Conservation (phyloP, 805 yeast genomes). For the Hanseniaspora lindneri region DNA sequence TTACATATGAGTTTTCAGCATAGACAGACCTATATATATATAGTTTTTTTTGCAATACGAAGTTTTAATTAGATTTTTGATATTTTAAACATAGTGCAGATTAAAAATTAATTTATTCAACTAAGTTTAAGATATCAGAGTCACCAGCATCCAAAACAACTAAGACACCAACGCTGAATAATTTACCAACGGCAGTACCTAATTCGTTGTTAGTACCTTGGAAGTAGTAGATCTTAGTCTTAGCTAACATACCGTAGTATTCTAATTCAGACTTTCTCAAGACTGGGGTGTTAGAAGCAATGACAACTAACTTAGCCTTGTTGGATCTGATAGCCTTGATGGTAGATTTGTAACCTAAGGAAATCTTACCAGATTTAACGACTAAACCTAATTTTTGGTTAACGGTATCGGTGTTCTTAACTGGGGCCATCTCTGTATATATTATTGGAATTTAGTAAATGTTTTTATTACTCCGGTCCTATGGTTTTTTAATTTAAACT, state of each 20-base stretch:
- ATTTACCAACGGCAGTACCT: slow-evolving; percentile 99
- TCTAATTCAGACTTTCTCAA: slow-evolving; percentile 99
- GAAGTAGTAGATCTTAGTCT: slow-evolving; percentile 95
- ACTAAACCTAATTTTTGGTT: slow-evolving; percentile 97
- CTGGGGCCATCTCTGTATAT: slow-evolving; percentile 59
- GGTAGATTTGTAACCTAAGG: slow-evolving; percentile 98
- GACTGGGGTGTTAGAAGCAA: slow-evolving; percentile 99
- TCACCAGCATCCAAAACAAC: slow-evolving; percentile 98
- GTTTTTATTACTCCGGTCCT: slow-evolving; percentile 32
- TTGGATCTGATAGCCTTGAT: slow-evolving; percentile 97
- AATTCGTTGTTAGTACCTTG: slow-evolving; percentile 99
- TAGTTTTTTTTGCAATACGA: too few species aligned
- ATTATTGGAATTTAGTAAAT: slow-evolving; percentile 13
- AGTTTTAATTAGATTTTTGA: too few species aligned
- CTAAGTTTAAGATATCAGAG: slow-evolving; percentile 86
- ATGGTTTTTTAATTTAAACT: not conserved
- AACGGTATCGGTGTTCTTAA: slow-evolving; percentile 79
- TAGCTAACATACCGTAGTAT: slow-evolving; percentile 99
- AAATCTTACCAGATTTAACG: slow-evolving; percentile 98
- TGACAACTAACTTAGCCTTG: slow-evolving; percentile 94
- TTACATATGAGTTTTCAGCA: too few species aligned
- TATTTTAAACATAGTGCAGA: not conserved
- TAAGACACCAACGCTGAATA: slow-evolving; percentile 98
- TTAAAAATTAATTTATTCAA: slow-evolving; percentile 26
- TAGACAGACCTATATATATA: too few species aligned